Evolutionary conservation across 192 early-diverging fungal species (phyloP).

Genomic region (Coemansia sp.): DNA sequence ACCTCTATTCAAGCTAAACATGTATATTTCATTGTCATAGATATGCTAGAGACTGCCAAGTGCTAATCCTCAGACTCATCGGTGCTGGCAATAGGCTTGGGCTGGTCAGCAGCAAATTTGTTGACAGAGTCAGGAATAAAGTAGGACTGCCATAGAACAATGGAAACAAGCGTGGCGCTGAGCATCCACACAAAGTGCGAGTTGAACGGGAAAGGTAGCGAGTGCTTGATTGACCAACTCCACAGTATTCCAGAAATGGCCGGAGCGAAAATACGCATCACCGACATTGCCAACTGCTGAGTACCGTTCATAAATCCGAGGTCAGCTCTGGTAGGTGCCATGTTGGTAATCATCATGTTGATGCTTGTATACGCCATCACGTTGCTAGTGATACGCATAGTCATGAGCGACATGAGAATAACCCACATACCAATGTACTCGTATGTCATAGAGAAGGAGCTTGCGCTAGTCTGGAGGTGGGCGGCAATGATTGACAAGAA

Average conservation of each 20-base stretch:
- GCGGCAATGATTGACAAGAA: slow-evolving; percentile 13
- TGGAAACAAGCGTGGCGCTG: slow-evolving; percentile 6
- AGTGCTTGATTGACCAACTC: slow-evolving; percentile 46
- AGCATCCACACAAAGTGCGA: slow-evolving; percentile 47
- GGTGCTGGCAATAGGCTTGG: not conserved
- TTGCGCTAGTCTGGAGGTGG: not conserved
- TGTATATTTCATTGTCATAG: not conserved
- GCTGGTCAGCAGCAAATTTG: slow-evolving; percentile 25
- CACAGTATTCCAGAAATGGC: slow-evolving; percentile 31
- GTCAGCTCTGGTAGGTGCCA: slow-evolving; percentile 30
- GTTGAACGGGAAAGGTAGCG: slow-evolving; percentile 44
- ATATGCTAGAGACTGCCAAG: no score
- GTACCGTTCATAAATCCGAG: slow-evolving; percentile 43
- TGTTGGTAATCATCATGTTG: slow-evolving; percentile 40
- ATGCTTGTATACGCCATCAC: slow-evolving; percentile 41
- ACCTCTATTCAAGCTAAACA: not conserved
- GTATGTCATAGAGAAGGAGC: not conserved
- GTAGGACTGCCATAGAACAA: slow-evolving; percentile 14
- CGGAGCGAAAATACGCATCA: slow-evolving; percentile 30
- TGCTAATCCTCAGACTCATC: not conserved
- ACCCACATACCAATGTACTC: slow-evolving; percentile 36
- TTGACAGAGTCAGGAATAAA: slow-evolving; percentile 39
- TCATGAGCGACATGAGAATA: slow-evolving; percentile 21
- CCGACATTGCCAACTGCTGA: slow-evolving; percentile 38
- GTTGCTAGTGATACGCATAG: slow-evolving; percentile 24